Evolutionary conservation across 2,329 filamentous ascomycete species (phyloP).

Genomic region (Botrytis cinerea): DNA sequence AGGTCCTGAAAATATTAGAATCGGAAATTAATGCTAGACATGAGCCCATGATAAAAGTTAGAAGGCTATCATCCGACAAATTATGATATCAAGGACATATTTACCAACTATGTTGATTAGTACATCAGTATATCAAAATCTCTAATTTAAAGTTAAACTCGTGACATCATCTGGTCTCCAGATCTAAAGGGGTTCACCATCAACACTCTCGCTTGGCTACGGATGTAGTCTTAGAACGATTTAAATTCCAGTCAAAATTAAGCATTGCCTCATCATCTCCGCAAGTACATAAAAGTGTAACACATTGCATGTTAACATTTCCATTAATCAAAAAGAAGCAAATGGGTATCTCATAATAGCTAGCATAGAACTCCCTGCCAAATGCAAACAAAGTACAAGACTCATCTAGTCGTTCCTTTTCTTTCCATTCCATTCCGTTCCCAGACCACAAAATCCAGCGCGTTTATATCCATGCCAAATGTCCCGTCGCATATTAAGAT

Average conservation of each 20-base stretch:
- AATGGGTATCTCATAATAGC: slow-evolving; percentile 26
- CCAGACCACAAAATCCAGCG: background rate
- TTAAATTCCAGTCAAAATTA: background rate
- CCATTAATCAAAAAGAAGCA: slow-evolving; percentile 18
- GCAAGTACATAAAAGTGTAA: background rate
- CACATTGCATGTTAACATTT: background rate
- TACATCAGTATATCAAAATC: background rate
- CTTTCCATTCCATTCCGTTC: background rate
- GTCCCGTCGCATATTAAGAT: background rate
- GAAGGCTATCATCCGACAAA: background rate
- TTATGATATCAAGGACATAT: background rate
- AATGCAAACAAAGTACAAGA: slow-evolving; percentile 7
- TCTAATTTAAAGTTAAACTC: background rate
- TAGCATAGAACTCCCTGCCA: slow-evolving; percentile 19
- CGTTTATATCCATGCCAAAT: background rate
- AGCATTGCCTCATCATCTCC: background rate
- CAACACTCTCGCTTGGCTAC: background rate
- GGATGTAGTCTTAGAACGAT: background rate
- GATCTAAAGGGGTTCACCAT: background rate
- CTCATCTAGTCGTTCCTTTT: background rate
- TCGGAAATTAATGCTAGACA: background rate
- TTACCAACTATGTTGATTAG: background rate
- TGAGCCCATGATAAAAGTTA: background rate
- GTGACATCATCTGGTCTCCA: background rate
- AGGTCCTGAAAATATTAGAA: background rate